Evolutionary conservation across 2,329 filamentous ascomycete species (phyloP).

Genomic region (Fusarium austroafricanum): DNA sequence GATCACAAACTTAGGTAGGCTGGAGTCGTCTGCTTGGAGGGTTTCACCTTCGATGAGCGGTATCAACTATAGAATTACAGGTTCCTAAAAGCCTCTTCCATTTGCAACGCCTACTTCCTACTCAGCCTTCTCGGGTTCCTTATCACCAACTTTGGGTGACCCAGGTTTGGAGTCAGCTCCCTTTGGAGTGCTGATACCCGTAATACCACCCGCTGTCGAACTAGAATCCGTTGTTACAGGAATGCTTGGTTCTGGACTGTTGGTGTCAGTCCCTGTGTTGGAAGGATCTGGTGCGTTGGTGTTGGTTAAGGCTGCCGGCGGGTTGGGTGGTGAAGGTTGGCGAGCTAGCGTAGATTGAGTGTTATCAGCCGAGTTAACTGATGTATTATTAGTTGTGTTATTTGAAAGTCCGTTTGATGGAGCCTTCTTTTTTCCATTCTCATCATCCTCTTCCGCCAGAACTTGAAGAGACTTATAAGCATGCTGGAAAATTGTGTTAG

Average conservation of each 20-base stretch:
- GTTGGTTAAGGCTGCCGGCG: not conserved
- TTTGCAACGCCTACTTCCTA: conserved; percentile 9
- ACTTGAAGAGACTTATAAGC: conserved; percentile 16
- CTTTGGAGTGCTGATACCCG: not conserved
- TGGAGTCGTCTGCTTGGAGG: not conserved
- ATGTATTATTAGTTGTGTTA: not conserved
- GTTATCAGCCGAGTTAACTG: not conserved
- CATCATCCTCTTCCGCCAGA: not conserved
- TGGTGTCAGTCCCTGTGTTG: not conserved
- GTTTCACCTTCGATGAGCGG: not conserved
- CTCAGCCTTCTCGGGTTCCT: not conserved
- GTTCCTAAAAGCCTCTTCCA: not conserved
- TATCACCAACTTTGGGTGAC: not conserved
- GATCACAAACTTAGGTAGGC: not conserved
- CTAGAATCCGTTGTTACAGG: not conserved
- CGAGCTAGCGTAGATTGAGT: not conserved
- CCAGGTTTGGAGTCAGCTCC: not conserved
- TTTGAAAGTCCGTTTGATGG: not conserved
- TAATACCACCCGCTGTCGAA: too few relatives aligned
- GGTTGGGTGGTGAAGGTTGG: not conserved
- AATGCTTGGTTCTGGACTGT: not conserved
- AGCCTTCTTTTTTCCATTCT: not conserved
- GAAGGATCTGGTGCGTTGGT: too few relatives aligned
- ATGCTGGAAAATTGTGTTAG: conserved; percentile 7
- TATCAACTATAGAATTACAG: not conserved